Conservation (phyloP, 169 alveolate genomes). For the Prorocentrum cordatum region DNA sequence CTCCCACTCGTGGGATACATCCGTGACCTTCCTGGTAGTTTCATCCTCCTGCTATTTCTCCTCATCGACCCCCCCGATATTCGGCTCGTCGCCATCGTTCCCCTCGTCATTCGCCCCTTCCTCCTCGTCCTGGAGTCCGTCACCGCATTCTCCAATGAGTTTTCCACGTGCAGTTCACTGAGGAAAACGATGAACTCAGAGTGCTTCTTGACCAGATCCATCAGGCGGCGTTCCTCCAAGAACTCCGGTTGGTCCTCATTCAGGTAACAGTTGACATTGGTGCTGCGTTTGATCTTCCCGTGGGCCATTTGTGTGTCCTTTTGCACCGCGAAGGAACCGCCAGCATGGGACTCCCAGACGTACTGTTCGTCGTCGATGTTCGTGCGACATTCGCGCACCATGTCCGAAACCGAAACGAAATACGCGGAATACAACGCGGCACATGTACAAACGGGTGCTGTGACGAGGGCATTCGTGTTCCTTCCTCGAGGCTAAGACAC, state of each 20-base stretch:
- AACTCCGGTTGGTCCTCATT: constrained; percentile 93
- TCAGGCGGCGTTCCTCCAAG: constrained; percentile 94
- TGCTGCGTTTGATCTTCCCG: constrained; percentile 76
- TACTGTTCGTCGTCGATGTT: constrained; percentile 93
- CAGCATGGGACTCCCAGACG: constrained; percentile 98
- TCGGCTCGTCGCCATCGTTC: constrained; percentile 78
- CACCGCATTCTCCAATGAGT: constrained; percentile 73
- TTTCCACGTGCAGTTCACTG: constrained; percentile 92
- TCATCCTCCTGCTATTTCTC: constrained; percentile 83
- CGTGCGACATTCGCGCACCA: constrained; percentile 92
- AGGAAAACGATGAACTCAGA: constrained; percentile 98
- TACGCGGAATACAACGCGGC: neutral
- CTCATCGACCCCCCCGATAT: constrained; percentile 74
- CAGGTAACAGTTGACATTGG: neutral
- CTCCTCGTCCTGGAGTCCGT: constrained; percentile 69
- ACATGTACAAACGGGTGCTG: too few species aligned
- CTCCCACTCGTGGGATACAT: constrained; percentile 94
- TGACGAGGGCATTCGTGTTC: too few species aligned
- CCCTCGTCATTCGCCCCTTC: constrained; percentile 73
- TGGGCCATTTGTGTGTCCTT: constrained; percentile 79
- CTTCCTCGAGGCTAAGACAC: too few species aligned
- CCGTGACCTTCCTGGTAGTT: constrained; percentile 93
- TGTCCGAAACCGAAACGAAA: constrained; percentile 94
- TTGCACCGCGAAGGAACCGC: constrained; percentile 95
- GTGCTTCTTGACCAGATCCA: constrained; percentile 98